These are phyloP conservation scores for Picea mariana DNA, from an alignment of 83 land plant genomes.

Conservation along the genomic window DNA sequence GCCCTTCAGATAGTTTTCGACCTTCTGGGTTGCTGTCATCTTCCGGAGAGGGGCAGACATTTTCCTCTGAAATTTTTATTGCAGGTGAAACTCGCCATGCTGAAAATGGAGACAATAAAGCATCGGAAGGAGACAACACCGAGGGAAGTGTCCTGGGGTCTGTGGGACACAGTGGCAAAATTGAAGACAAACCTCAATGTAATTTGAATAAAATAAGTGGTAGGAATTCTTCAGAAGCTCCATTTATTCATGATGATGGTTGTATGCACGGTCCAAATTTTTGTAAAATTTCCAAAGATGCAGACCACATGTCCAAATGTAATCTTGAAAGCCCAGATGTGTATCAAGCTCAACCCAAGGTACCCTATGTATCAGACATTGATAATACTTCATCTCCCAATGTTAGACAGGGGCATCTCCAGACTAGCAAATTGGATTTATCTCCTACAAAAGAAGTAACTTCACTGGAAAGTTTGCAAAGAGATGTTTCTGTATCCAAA, in stretches of 20 bases:
- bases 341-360: not conserved
- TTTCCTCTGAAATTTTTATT: not conserved
- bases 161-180: not conserved
- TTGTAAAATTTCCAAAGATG: not conserved
- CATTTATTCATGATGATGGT: too few relatives aligned
- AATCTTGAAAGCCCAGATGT: not conserved
- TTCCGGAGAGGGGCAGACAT: not conserved
- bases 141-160: not conserved
- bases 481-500: constrained; percentile 10
- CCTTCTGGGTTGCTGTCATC: not conserved
- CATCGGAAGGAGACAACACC: not conserved
- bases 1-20: not conserved
- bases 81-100: not conserved
- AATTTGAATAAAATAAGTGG: too few relatives aligned
- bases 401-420: not conserved
- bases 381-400: constrained; percentile 1
- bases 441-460: constrained; percentile 5
- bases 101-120: constrained; percentile 4
- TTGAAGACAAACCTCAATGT: not conserved
- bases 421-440: not conserved
- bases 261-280: too few relatives aligned
- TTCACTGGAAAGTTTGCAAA: constrained; percentile 8
- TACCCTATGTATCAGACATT: not conserved
- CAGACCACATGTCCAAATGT: not conserved
- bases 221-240: too few relatives aligned